Base-by-base conservation (phyloP, 1,284 basidiomycete species). In the Stygiomarasmius scandens region DNA sequence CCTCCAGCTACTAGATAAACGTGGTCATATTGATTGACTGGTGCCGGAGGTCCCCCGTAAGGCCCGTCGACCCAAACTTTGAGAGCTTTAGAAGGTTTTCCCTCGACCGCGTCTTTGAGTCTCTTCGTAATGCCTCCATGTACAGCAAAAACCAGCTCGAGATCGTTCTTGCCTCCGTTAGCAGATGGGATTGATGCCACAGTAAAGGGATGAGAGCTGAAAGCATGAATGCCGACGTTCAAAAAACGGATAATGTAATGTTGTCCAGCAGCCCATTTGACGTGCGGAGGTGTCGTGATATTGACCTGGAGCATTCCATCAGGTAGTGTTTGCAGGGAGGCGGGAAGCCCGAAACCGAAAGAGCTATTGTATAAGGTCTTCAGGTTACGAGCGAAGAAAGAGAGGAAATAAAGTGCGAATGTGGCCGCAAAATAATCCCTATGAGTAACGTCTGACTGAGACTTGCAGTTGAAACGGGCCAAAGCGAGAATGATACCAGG, bases 171-270 rank as follows among this genome's bases (percentile, higher is more conserved):
- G 6, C 24, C 48, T 6, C 48, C 48, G 19, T 59, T 55, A n/a
- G 54, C 48, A 2, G 45, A 38, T 2, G 71, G 64, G 8, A 74
- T 59, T 24, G 70, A 73, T 2, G 74, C 64, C 38, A 78, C 64
- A 3, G 77, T 77, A 64, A 77, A 77, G 14, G 77, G 77, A 59
- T 79, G 77, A 20, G 74, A 69, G 41, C 71, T 70, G 46, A 67
- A 61, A 16, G 63, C 57, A 51, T 69, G 67, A 3, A 58, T 58
- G 1, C 68, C 66, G n/a, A 65, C 52, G 16, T 61, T 59, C 14
- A 72, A 58, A 63, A 79, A 71, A 25, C 77, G 74, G 27, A 79
- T 61, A 59, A 77, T 78, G 63, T 72, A 71, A 63, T 78, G 75
- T 61, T 78, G 77, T 1, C 78, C 77, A 0, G 75, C 72, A 6